Base-by-base conservation (phyloP, 768 basidiomycete genomes). In the Pleurotus ostreatus region DNA sequence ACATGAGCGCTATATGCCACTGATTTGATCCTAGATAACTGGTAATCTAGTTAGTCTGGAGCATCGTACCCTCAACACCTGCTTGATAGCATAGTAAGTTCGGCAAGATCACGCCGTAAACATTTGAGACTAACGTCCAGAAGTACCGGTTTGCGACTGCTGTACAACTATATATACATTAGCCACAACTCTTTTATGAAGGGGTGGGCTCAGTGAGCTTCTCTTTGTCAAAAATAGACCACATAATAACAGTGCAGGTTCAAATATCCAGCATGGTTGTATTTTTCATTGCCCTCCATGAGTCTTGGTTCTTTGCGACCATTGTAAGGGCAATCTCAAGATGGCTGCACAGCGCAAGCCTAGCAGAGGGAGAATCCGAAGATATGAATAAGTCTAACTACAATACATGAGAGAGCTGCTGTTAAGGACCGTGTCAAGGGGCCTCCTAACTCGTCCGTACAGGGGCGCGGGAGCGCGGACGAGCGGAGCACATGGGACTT, bases 21-120 rank as follows among this genome's bases (percentile, higher is more conserved):
- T 45, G 3, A 49, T 49, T 22, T 5, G 9, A 12, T 30, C 25
- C 12, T 48, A 71, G 68, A 58, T 74, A 23, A 71, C 65, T 13
- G 71, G 65, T 13, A 68, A 68, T 51, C 55, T 64, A 12, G 70
- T 67, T 3, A 69, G 70, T 8, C 49, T 74, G 8, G 68, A 71
- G 37, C 60, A 66, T 47, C 56, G 55, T 23, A 67, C 62, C 34
- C 58, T 74, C 59, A 73, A 74, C 45, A 62, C 58, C n/a, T 62
- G 65, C 44, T 63, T 71, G 23, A 46, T 66, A 9, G 60, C 62
- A n/a, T 74, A 68, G 70, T 71, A 46, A 57, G 70, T 44, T 25
- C 39, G 9, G 8, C 4, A 6, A 41, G 15, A 11, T 30, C n/a
- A 25, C 30, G 45, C 55, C 4, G 25, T 44, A 5, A 47, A 48